These are phyloP conservation scores for Ceriops tagal DNA, from an alignment of 345 rosid species.

Conservation along the genomic window DNA sequence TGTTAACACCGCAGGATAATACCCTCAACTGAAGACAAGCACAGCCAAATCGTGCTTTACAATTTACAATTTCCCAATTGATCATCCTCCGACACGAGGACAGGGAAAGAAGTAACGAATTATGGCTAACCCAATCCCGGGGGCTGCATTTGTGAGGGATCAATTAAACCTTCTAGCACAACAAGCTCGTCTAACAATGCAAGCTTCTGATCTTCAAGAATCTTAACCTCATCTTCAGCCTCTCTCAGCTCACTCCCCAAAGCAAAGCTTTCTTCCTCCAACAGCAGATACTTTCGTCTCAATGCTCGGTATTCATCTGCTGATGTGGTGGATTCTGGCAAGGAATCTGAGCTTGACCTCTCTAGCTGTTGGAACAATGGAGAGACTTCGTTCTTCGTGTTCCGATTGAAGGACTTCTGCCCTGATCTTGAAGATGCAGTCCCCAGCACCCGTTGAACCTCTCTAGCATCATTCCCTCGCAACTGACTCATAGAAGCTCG, in stretches of 20 bases:
- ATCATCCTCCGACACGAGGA: too few relatives aligned
- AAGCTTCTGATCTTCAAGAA: conserved; percentile 72
- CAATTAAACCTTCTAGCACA: conserved; percentile 84
- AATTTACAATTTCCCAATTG: too few relatives aligned
- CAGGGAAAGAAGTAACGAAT: too few relatives aligned
- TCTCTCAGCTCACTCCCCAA: conserved; percentile 61
- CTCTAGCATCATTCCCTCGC: conserved; percentile 32
- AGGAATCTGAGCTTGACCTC: conserved; percentile 63
- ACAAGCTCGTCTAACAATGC: conserved; percentile 79
- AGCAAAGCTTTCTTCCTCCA: conserved; percentile 71
- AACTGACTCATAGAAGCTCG: conserved; percentile 36
- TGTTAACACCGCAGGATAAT: too few relatives aligned
- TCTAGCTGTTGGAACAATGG: conserved; percentile 53
- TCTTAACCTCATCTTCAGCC: conserved; percentile 58
- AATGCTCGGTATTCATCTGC: conserved; percentile 64
- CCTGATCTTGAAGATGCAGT: conserved; percentile 25
- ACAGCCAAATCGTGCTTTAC: too few relatives aligned
- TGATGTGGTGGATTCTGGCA: conserved; percentile 53
- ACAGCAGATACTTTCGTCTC: conserved; percentile 63
- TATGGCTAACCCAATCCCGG: neutral
- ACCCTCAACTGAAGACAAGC: too few relatives aligned
- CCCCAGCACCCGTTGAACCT: conserved; percentile 26
- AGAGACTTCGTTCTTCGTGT: conserved; percentile 37
- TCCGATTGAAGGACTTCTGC: conserved; percentile 44
- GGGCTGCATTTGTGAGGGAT: conserved; percentile 49